Conservation (phyloP, 495 filamentous ascomycete genomes). For the Neurospora discreta region DNA sequence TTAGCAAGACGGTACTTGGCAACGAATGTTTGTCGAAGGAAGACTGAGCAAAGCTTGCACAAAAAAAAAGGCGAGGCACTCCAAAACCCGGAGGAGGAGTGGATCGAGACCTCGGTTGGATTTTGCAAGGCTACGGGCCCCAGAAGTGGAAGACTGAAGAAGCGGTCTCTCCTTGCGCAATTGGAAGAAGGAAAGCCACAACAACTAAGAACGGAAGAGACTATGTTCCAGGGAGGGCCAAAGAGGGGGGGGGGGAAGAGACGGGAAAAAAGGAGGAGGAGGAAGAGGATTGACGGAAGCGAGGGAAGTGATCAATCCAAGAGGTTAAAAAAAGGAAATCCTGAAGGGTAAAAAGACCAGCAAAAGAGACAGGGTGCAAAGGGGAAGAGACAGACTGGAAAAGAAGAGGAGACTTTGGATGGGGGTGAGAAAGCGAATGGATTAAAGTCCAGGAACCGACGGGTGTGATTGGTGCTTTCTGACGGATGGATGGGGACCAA, state of each 20-base stretch:
- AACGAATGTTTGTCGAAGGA: conserved; percentile 2
- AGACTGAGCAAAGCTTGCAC: not conserved
- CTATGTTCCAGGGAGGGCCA: not conserved
- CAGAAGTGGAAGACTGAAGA: not conserved
- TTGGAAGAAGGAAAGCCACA: not conserved
- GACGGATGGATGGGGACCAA: not conserved
- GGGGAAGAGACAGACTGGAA: not conserved
- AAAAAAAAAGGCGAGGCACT: not conserved
- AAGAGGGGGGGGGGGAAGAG: conserved; percentile 1
- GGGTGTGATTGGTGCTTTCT: not conserved
- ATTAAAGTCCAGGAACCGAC: not conserved
- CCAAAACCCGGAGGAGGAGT: not conserved
- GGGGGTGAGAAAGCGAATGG: not conserved
- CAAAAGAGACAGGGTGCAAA: conserved; percentile 4
- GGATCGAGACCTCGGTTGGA: not conserved
- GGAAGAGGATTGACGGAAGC: conserved; percentile 12
- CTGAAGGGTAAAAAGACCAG: conserved; percentile 2
- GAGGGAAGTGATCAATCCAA: conserved; percentile 5
- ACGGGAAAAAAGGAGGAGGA: conserved; percentile 10
- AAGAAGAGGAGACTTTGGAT: not conserved
- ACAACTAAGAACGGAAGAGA: not conserved
- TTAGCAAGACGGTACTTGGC: conserved; percentile 1
- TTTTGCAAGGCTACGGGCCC: not conserved
- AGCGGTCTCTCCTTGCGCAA: not conserved
- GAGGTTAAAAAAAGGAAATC: conserved; percentile 1